Percentiles rank a stretch among this genome's conserved stretches.
These are phyloP conservation scores for Botryotinia convoluta DNA, from an alignment of 2,329 filamentous ascomycete genomes.

Conservation along the genomic window DNA sequence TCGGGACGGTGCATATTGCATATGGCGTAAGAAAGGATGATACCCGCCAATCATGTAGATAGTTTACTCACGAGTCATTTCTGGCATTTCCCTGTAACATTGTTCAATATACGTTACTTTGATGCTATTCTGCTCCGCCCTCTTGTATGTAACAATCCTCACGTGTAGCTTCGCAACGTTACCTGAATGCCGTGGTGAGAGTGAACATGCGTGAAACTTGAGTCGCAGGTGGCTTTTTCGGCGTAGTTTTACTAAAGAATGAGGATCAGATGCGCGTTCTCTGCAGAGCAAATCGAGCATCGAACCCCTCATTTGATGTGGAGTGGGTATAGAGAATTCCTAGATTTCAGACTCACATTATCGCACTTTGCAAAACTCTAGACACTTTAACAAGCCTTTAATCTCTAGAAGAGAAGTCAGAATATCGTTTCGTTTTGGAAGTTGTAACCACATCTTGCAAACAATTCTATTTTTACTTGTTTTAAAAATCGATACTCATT, in stretches of 20 bases:
- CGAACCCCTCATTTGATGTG: no score
- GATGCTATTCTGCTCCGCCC: neutral
- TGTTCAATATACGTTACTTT: neutral
- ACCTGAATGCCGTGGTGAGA: neutral
- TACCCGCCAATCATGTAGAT: slow-evolving; percentile 18
- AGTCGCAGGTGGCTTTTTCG: neutral
- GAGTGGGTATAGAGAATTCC: neutral
- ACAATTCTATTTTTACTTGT: neutral
- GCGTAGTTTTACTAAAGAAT: neutral
- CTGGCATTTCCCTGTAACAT: neutral
- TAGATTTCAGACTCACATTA: neutral
- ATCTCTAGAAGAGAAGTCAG: neutral
- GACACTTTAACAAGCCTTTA: neutral
- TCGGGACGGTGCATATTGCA: slow-evolving; percentile 6
- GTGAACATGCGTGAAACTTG: no score
- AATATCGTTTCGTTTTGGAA: no score
- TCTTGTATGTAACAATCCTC: neutral
- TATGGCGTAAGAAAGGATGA: slow-evolving; percentile 17
- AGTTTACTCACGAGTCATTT: slow-evolving; percentile 6
- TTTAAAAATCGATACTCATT: neutral
- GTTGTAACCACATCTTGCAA: neutral
- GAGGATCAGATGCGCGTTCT: neutral
- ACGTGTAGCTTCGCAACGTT: slow-evolving; percentile 2
- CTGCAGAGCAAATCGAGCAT: neutral
- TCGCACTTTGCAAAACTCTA: neutral